phyloP scores from a whole-genome alignment of 1,139 yeast genomes.

The Pichia sp. region DNA sequence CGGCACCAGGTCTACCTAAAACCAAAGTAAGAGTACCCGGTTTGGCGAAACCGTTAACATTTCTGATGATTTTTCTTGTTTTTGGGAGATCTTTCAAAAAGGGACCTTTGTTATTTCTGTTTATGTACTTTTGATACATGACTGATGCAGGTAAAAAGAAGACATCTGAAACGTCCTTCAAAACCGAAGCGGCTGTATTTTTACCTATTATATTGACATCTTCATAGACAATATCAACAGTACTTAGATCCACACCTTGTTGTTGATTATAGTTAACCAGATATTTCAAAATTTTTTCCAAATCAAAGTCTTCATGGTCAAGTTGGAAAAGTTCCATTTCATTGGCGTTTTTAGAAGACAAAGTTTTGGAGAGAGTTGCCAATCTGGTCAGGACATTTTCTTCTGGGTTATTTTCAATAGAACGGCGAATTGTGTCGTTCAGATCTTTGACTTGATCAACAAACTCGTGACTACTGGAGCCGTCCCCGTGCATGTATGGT shows the following conservation, averaged over 20 bases:
- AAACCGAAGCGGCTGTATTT: conserved; percentile 40
- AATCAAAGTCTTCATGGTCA: conserved; percentile 25
- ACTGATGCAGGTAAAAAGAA: conserved; percentile 23
- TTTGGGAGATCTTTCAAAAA: conserved; percentile 18
- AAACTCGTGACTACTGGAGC: neutral
- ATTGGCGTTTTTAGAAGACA: conserved; percentile 18
- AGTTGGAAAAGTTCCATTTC: conserved; percentile 19
- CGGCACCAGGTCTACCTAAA: conserved; percentile 50
- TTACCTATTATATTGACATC: conserved; percentile 39
- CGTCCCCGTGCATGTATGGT: neutral
- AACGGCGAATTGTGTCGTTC: neutral
- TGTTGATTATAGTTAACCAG: conserved; percentile 26
- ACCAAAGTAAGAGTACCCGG: conserved; percentile 49
- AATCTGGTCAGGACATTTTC: conserved; percentile 22
- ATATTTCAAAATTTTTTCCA: conserved; percentile 24
- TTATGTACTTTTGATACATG: neutral
- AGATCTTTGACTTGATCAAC: neutral
- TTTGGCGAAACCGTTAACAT: conserved; percentile 34
- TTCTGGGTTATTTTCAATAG: conserved; percentile 6
- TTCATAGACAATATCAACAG: conserved; percentile 39
- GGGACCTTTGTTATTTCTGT: conserved; percentile 1
- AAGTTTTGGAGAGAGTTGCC: conserved; percentile 17
- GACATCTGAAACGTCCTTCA: conserved; percentile 41
- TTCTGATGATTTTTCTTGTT: conserved; percentile 31
- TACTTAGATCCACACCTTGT: conserved; percentile 37